Percentiles rank a stretch among this genome's conserved stretches.
Evolutionary conservation across 2,329 filamentous ascomycete genomes (phyloP).

Genomic region (Colletotrichum agaves): DNA sequence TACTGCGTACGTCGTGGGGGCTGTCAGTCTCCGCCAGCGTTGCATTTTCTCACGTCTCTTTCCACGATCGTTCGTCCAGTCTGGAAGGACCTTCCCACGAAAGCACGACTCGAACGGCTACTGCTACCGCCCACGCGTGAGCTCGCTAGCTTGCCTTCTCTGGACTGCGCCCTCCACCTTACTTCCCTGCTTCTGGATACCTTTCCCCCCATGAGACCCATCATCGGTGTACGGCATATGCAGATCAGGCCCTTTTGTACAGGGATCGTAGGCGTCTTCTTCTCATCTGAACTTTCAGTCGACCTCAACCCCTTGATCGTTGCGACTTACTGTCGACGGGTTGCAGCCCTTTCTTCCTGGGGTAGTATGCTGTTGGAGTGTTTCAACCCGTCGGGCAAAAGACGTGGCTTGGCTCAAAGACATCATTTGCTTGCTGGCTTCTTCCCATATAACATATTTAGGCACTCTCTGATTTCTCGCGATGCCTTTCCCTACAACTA

Average conservation of each 20-base stretch:
- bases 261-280: constrained; percentile 1
- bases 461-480: neutral
- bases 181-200: constrained; percentile 5
- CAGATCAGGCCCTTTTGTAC: constrained; percentile 2
- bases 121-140: neutral
- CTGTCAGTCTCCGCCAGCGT: neutral
- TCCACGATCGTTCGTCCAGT: constrained; percentile 2
- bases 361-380: constrained; percentile 22
- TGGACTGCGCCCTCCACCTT: neutral
- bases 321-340: neutral
- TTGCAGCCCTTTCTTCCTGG: constrained; percentile 7
- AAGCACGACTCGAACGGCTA: neutral
- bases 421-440: constrained; percentile 11
- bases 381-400: constrained; percentile 32
- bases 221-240: constrained; percentile 2
- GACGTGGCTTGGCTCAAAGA: constrained; percentile 7
- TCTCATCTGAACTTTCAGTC: constrained; percentile 17
- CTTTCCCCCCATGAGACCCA: neutral
- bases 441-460: constrained; percentile 2
- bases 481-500: neutral
- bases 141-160: constrained; percentile 2
- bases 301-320: constrained; percentile 20
- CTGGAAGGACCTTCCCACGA: constrained; percentile 11
- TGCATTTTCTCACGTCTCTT: neutral
- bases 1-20: neutral